Percentiles rank a stretch among this genome's conserved stretches.
Evolutionary conservation across 306 rosid genomes (phyloP).

Genomic region (Cucurbita moschata): DNA sequence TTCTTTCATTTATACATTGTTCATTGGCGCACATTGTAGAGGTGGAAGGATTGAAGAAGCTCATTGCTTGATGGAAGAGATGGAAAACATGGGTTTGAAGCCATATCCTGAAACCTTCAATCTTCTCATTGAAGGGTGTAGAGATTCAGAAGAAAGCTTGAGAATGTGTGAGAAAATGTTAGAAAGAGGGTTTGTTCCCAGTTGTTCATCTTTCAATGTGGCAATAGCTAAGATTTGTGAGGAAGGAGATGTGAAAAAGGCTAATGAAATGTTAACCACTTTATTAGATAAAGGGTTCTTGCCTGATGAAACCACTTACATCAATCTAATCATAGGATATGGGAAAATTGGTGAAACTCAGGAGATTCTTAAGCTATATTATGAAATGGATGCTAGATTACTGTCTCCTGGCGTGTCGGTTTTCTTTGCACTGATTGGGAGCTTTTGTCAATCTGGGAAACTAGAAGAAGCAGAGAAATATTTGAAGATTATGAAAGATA

Average conservation of each 20-base stretch:
- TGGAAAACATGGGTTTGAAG: constrained; percentile 45
- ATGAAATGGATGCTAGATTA: constrained; percentile 52
- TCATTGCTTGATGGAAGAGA: constrained; percentile 30
- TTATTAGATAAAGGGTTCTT: constrained; percentile 50
- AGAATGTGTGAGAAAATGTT: constrained; percentile 38
- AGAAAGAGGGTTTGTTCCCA: constrained; percentile 40
- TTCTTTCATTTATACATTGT: constrained; percentile 45
- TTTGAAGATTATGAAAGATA: constrained; percentile 42
- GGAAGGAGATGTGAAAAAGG: constrained; percentile 30
- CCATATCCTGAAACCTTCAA: constrained; percentile 40
- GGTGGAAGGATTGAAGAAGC: constrained; percentile 48
- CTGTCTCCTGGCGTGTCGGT: constrained; percentile 41
- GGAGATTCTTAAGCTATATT: constrained; percentile 52
- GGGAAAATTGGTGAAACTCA: constrained; percentile 22
- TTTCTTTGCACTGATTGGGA: constrained; percentile 26
- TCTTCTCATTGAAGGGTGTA: constrained; percentile 46
- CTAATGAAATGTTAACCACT: constrained; percentile 36
- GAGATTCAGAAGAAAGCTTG: constrained; percentile 30
- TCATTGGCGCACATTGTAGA: constrained; percentile 43
- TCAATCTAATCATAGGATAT: constrained; percentile 41
- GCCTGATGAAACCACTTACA: constrained; percentile 43
- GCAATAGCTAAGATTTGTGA: constrained; percentile 39
- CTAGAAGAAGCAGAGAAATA: constrained; percentile 54
- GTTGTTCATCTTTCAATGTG: constrained; percentile 46
- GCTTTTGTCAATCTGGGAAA: constrained; percentile 39